Evolutionary conservation across 2,329 filamentous ascomycete genomes (phyloP), one percentile per base, ranked within the genome.

Genomic region (Bertia moriformis): DNA sequence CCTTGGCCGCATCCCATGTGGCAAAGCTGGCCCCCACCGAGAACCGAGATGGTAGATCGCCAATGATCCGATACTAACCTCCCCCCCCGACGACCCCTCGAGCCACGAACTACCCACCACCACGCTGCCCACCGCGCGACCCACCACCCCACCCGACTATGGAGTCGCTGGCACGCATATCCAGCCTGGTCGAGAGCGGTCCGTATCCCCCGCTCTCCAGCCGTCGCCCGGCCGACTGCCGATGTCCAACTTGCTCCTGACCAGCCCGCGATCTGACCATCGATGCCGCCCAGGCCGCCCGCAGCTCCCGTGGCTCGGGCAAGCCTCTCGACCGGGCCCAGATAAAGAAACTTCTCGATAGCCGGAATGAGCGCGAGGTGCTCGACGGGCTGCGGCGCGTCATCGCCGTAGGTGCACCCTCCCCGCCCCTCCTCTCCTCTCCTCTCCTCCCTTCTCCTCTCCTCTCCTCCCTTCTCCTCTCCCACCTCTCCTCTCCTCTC

Each of bases 121-220:
- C n/a, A n/a, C n/a, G n/a, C n/a, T n/a, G n/a, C n/a, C n/a, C n/a
- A n/a, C n/a, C n/a, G n/a, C n/a, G n/a, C n/a, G n/a, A n/a, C n/a
- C n/a, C n/a, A n/a, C n/a, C n/a, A n/a, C n/a, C n/a, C n/a, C n/a
- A n/a, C n/a, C n/a, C n/a, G n/a, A n/a, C 30, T 30, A 98, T 98
- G 91, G 91, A 98, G 73, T 93, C 89, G 17, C 87, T 96, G 56
- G 87, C 89, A 46, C 76, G 84, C 53, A 93, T 98, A 60, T 93
- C 88, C 49, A 85, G 78, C 57, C 75, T 96, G 63, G 79, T 98
- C 59, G 91, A 96, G 68, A 91, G 83, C 62, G 87, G n/a, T n/a
- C n/a, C n/a, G n/a, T n/a, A n/a, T n/a, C n/a, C n/a, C n/a, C n/a
- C n/a, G 89, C 93, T 70, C 53, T 72, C 50, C 30, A 38, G 14